Conservation (phyloP, 495 filamentous ascomycete species). For the Xylaria acuta region DNA sequence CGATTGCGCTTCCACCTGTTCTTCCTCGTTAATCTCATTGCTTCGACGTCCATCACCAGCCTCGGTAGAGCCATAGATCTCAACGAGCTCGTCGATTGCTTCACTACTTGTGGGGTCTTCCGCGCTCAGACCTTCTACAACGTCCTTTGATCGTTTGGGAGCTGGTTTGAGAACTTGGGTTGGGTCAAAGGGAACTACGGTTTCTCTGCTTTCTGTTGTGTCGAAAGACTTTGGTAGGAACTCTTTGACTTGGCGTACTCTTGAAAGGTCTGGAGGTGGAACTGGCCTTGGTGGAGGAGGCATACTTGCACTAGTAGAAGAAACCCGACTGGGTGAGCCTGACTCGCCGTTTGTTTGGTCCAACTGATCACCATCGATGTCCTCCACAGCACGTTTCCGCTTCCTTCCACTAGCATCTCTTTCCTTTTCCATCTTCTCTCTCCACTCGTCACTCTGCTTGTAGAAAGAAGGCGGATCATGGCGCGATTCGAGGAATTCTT, state of each 20-base stretch:
- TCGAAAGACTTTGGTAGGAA: conserved; percentile 40
- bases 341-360: conserved; percentile 14
- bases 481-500: conserved; percentile 55
- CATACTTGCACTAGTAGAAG: conserved; percentile 29
- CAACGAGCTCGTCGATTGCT: conserved; percentile 42
- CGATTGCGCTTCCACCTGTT: conserved; percentile 32
- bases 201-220: conserved; percentile 32
- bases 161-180: conserved; percentile 31
- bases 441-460: conserved; percentile 60
- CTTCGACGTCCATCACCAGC: conserved; percentile 18
- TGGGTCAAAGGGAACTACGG: conserved; percentile 38
- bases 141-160: conserved; percentile 30
- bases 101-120: conserved; percentile 41
- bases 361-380: conserved; percentile 42
- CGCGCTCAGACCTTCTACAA: conserved; percentile 42
- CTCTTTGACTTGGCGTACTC: conserved; percentile 37
- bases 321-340: conserved; percentile 23
- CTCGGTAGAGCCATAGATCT: conserved; percentile 27
- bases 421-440: conserved; percentile 54
- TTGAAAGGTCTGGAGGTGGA: conserved; percentile 36
- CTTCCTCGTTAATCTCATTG: conserved; percentile 22
- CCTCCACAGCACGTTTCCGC: conserved; percentile 48
- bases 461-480: conserved; percentile 87
- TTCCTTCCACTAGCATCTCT: conserved; percentile 48
- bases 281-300: conserved; percentile 31